A percentile compares a stretch with the other conserved stretches of the same genome.
Evolutionary conservation across 1,284 basidiomycete species (phyloP).

Genomic region (Irpex sp.): DNA sequence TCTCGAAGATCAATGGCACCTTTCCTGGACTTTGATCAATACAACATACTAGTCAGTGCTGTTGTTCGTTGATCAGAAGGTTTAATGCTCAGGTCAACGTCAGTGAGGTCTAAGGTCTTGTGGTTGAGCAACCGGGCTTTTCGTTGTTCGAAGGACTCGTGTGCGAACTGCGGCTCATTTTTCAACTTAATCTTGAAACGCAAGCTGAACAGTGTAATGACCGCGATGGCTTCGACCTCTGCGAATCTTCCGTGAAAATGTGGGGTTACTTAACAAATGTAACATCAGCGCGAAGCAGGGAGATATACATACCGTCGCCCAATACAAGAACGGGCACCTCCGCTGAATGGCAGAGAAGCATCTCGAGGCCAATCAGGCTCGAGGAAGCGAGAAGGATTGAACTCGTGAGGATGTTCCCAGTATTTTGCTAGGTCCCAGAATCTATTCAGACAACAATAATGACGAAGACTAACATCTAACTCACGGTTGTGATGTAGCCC

Average conservation of each 20-base stretch:
- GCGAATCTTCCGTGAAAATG: conserved; percentile 11
- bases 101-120: neutral
- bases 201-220: conserved; percentile 12
- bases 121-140: conserved; percentile 12
- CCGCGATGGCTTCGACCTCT: conserved; percentile 22
- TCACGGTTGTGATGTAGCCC: conserved; percentile 35
- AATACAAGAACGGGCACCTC: conserved; percentile 28
- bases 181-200: conserved; percentile 12
- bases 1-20: conserved; percentile 2
- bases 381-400: conserved; percentile 33
- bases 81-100: conserved; percentile 1
- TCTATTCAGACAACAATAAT: neutral
- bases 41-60: neutral
- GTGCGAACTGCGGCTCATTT: conserved; percentile 20
- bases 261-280: neutral
- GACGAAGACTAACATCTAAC: neutral
- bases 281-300: neutral
- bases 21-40: neutral
- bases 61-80: neutral
- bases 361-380: conserved; percentile 26
- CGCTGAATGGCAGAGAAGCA: conserved; percentile 32
- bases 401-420: conserved; percentile 32
- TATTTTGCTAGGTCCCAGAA: conserved; percentile 24
- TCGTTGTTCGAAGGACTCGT: conserved; percentile 20
- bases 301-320: conserved; percentile 28